These are phyloP conservation scores for Oemleria cerasiformis DNA, from an alignment of 306 rosid species.

Conservation along the genomic window DNA sequence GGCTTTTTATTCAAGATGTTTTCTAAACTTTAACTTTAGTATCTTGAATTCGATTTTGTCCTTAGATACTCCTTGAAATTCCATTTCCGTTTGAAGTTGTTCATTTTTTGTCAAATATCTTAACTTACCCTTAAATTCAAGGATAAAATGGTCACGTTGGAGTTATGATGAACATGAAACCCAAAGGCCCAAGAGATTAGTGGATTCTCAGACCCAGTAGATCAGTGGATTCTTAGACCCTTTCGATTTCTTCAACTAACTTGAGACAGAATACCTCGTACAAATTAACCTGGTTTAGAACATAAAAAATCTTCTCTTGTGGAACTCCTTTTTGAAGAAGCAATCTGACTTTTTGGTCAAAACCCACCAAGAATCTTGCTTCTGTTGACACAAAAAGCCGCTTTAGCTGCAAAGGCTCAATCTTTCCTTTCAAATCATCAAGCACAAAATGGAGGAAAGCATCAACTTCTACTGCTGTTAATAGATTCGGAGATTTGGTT, in stretches of 20 bases:
- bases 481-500: slow-evolving; percentile 33
- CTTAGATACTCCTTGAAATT: no score
- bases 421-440: slow-evolving; percentile 44
- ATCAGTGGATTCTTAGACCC: no score
- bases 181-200: no score
- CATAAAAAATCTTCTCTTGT: slow-evolving; percentile 39
- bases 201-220: no score
- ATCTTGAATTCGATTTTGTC: no score
- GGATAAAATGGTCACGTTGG: no score
- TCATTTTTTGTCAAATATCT: no score
- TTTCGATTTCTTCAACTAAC: slow-evolving; percentile 55
- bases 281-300: slow-evolving; percentile 58
- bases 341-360: slow-evolving; percentile 50
- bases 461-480: slow-evolving; percentile 48
- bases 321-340: slow-evolving; percentile 54
- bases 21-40: no score
- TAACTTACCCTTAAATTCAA: no score
- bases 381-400: slow-evolving; percentile 38
- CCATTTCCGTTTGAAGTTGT: no score
- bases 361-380: slow-evolving; percentile 37
- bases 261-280: slow-evolving; percentile 52
- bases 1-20: no score
- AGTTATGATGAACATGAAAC: no score
- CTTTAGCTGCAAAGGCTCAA: slow-evolving; percentile 43
- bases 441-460: slow-evolving; percentile 42